Evolutionary conservation across 164 flowering plant species (phyloP).

Genomic region (Tinospora cordifolia): DNA sequence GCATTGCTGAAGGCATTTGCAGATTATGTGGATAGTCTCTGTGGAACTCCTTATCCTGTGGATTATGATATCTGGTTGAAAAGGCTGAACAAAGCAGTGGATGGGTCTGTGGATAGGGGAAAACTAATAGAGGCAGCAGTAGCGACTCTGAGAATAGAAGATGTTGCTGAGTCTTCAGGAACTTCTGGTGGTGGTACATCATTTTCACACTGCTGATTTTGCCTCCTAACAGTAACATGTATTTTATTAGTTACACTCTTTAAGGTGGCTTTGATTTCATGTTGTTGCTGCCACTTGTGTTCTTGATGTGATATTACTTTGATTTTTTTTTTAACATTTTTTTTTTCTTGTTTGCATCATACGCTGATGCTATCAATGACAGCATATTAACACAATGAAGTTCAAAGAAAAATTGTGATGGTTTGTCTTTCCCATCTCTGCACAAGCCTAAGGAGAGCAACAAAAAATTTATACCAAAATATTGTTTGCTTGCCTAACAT

Average conservation of each 20-base stretch:
- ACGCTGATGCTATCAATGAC: too few relatives aligned
- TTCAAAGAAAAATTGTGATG: too few relatives aligned
- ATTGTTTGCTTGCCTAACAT: too few relatives aligned
- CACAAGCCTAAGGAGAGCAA: too few relatives aligned
- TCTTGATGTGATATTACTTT: too few relatives aligned
- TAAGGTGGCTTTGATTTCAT: not conserved
- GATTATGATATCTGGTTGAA: constrained; percentile 85
- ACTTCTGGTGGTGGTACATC: constrained; percentile 33
- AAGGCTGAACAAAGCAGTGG: constrained; percentile 53
- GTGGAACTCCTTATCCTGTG: constrained; percentile 87
- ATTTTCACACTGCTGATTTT: constrained; percentile 14
- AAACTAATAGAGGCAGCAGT: constrained; percentile 35
- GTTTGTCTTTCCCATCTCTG: too few relatives aligned
- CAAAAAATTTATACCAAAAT: too few relatives aligned
- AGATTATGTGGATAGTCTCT: constrained; percentile 85
- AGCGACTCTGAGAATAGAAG: constrained; percentile 28
- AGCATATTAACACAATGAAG: too few relatives aligned
- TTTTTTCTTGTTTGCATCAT: too few relatives aligned
- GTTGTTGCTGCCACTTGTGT: not conserved
- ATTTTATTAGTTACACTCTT: not conserved
- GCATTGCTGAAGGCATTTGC: constrained; percentile 88
- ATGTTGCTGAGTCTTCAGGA: constrained; percentile 53
- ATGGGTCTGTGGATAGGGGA: constrained; percentile 41
- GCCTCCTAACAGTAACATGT: not conserved
- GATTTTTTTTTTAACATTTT: too few relatives aligned